Conservation (phyloP, 306 rosid genomes). For the Quercus engelmannii region DNA sequence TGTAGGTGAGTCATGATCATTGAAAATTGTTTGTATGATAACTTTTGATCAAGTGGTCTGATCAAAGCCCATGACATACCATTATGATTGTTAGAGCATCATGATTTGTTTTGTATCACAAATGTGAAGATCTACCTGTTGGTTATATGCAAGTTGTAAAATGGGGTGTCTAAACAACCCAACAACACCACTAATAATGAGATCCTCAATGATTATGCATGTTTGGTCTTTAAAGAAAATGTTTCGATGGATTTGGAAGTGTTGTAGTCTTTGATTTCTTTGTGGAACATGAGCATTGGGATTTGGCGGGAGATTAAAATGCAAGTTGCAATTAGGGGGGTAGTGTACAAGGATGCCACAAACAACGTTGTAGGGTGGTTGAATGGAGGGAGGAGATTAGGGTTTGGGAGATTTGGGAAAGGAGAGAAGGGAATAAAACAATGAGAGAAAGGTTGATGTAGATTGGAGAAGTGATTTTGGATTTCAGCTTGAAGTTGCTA, state of each 20-base stretch:
- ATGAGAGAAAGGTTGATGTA: conserved; percentile 87
- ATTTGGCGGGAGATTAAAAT: conserved; percentile 45
- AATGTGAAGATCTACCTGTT: too few relatives aligned
- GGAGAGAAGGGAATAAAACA: conserved; percentile 75
- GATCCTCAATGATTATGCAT: conserved; percentile 73
- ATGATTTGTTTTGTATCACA: too few relatives aligned
- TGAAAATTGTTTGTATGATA: too few relatives aligned
- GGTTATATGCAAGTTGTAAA: too few relatives aligned
- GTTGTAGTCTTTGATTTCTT: conserved; percentile 87
- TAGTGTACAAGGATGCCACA: conserved; percentile 86
- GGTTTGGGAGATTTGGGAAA: conserved; percentile 68
- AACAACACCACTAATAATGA: conserved; percentile 65
- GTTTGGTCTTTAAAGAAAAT: conserved; percentile 41
- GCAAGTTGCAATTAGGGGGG: conserved; percentile 80
- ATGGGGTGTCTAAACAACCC: too few relatives aligned
- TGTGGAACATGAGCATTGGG: conserved; percentile 90
- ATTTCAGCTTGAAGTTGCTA: conserved; percentile 82
- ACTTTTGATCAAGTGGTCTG: too few relatives aligned
- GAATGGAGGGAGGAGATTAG: conserved; percentile 49
- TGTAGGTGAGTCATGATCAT: too few relatives aligned
- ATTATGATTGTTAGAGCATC: too few relatives aligned
- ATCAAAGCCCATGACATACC: too few relatives aligned
- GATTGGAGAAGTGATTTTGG: conserved; percentile 83
- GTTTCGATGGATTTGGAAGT: conserved; percentile 84
- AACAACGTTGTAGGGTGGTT: conserved; percentile 54